These are phyloP conservation scores for Aspergillus mulundensis DNA, from an alignment of 495 filamentous ascomycete genomes.

Conservation along the genomic window DNA sequence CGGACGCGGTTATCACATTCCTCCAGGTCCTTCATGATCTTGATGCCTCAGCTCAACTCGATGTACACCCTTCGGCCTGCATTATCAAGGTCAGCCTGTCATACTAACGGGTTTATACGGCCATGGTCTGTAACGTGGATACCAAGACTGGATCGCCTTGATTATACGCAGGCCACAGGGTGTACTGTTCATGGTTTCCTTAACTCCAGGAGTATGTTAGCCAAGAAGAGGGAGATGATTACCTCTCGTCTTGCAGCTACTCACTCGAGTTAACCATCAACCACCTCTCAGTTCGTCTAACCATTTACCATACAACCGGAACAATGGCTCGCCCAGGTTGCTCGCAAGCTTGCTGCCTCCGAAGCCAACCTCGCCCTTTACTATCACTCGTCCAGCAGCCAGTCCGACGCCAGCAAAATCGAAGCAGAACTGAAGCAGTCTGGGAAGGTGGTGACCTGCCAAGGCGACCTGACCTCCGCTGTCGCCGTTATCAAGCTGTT, in stretches of 20 bases:
- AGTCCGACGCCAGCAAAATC: constrained; percentile 24
- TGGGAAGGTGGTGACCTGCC: constrained; percentile 27
- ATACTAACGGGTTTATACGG: too few species aligned
- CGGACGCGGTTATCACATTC: constrained; percentile 5
- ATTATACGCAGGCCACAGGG: too few species aligned
- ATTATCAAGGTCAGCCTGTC: too few species aligned
- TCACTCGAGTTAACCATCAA: not conserved
- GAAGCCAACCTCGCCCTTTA: constrained; percentile 33
- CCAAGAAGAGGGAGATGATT: not conserved
- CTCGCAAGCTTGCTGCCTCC: constrained; percentile 21
- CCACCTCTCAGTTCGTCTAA: too few species aligned
- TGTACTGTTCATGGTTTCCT: too few species aligned
- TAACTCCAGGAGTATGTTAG: not conserved
- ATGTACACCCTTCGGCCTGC: too few species aligned
- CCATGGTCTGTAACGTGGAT: too few species aligned
- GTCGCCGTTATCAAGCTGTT: constrained; percentile 29
- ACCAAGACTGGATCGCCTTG: too few species aligned
- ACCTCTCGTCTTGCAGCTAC: not conserved
- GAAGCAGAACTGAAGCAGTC: constrained; percentile 26
- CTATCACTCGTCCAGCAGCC: constrained; percentile 27
- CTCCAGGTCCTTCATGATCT: not conserved
- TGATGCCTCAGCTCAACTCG: not conserved
- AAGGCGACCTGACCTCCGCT: constrained; percentile 30
- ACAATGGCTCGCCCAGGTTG: constrained; percentile 29
- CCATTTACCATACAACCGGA: too few species aligned